Base-by-base conservation (phyloP, 306 rosid species). In the Urtica urens region DNA sequence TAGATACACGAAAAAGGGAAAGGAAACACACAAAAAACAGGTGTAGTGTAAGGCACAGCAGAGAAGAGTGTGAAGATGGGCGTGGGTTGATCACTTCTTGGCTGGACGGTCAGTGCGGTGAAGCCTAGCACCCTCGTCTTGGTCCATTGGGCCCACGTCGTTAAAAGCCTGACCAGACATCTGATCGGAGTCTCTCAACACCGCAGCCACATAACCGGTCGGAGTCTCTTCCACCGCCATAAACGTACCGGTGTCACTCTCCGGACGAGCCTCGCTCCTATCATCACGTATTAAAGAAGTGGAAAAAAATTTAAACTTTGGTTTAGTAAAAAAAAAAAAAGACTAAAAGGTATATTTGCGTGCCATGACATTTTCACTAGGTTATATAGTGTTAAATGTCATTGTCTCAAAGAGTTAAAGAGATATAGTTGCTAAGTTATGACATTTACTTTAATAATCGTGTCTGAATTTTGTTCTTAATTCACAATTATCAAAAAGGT, bases 131-230 rank as follows among this genome's bases (percentile, higher is more conserved):
- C 71, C 83, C 58, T 78, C 78, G 6, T 74, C 88, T 7, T 8
- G 7, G 0, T 49, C 72, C 15, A 65, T 17, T 0, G 40, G 46
- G 22, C 81, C 81, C n/a, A 68, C 68, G 17, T 78, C 76, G 30
- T 63, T 73, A 26, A 69, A 54, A 16, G 60, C 30, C 49, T 74
- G 88, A 6, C 80, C 81, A 1, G 64, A n/a, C 72, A 71, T 37
- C 65, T 80, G 62, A 38, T 76, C 78, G 0, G 79, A 66, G 6
- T 49, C 51, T 28, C 58, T 70, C 6, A 88, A 45, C 9, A 58
- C 71, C 0, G 71, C 59, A 0, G 80, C 77, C 38, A 72, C 47
- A 20, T 23, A 73, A 2, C 94, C 0, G 94, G 76, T 11, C 76
- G 46, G 1, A 12, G 57, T 64, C 59, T 77, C 85, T 16, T 68